Percentiles rank a stretch among this genome's conserved stretches.
phyloP scores from a whole-genome alignment of 306 rosid species.

The Begonia loranthoides region DNA sequence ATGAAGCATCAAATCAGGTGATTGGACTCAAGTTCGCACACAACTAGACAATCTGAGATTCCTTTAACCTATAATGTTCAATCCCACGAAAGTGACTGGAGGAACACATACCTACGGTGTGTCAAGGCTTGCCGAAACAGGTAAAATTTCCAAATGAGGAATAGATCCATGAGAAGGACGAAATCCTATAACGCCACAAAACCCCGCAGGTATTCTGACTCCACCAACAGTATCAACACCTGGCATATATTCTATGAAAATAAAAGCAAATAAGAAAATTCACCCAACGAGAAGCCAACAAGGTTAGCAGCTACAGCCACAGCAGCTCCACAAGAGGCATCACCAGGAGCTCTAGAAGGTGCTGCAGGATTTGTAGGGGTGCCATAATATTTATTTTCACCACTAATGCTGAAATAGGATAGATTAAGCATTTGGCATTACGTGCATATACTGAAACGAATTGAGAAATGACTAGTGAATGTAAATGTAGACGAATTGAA shows the following conservation, averaged over 20 bases:
- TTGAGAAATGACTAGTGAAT: neutral
- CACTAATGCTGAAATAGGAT: conserved; percentile 46
- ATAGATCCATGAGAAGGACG: conserved; percentile 90
- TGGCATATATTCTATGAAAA: conserved; percentile 15
- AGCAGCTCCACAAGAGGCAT: conserved; percentile 88
- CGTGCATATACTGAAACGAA: neutral
- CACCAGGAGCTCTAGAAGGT: conserved; percentile 68
- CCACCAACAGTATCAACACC: conserved; percentile 94
- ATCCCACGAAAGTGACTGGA: too few species aligned
- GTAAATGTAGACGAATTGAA: too few species aligned
- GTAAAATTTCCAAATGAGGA: conserved; percentile 57
- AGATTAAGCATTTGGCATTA: neutral
- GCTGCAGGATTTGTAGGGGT: conserved; percentile 80
- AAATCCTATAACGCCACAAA: conserved; percentile 85
- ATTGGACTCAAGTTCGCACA: too few species aligned
- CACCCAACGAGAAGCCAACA: conserved; percentile 81
- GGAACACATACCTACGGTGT: conserved; percentile 65
- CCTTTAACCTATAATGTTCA: too few species aligned
- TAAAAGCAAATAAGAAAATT: conserved; percentile 13
- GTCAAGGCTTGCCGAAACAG: conserved; percentile 74
- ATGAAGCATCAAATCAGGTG: too few species aligned
- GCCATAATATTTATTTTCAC: conserved; percentile 68
- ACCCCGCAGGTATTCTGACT: conserved; percentile 88
- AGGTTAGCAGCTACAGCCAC: conserved; percentile 87
- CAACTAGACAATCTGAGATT: too few species aligned